Evolutionary conservation across 306 rosid species (phyloP), one percentile per base, ranked within the genome.

Genomic region (Myrica gale): DNA sequence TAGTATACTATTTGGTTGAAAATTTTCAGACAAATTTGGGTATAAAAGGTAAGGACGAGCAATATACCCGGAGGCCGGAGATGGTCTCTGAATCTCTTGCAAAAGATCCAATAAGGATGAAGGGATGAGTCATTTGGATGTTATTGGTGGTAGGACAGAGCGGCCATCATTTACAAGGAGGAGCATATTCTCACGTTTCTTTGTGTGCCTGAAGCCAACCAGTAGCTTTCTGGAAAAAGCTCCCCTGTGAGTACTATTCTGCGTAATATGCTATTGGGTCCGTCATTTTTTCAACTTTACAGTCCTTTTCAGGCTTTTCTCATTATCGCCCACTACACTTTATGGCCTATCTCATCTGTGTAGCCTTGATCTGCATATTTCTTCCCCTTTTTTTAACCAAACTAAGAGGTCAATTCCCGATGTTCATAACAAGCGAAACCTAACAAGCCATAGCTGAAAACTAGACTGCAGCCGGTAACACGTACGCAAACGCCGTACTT

Each of bases 261-360:
- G 37, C 37, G 1, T n/a, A 20, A 9, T 11, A 48, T 48, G 37
- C 62, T 55, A 56, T 56, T 11, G 62, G 62, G 39, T 57, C 21
- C 21, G 37, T 21, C 63, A 11, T 21, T 21, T 32, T 57, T 57
- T 57, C 63, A 57, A 57, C 41, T 57, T 20, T 57, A 2, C 9
- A 57, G 39, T 57, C 63, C 9, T 57, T 57, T n/a, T n/a, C n/a
- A n/a, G n/a, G n/a, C n/a, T n/a, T n/a, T 57, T 57, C 63, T 57
- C 63, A 21, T 57, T 57, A 57, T 57, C 63, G 21, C 63, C 63
- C 63, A 21, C 63, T 57, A 57, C 37, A 20, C 13, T 19, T 1
- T 57, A 26, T 15, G 63, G 39, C 39, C 21, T 9, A 21, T 21
- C 9, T 57, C 37, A 32, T 32, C 37, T 32, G 9, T 9, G 21